These are phyloP conservation scores for Hanseniaspora taiwanica DNA, from an alignment of 805 yeast genomes.

Conservation along the genomic window DNA sequence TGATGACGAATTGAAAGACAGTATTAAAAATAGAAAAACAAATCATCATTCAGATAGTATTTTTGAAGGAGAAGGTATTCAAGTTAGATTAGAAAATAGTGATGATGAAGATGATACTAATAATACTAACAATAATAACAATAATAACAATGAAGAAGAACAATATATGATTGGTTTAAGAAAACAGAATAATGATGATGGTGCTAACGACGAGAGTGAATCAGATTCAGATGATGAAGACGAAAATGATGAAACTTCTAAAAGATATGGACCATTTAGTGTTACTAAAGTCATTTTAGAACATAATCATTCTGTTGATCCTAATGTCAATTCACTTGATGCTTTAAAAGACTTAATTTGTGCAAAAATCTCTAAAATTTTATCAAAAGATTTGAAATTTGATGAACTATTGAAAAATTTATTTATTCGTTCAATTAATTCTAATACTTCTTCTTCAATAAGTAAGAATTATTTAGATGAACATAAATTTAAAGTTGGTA, in stretches of 20 bases:
- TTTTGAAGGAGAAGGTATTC: neutral
- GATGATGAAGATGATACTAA: slow-evolving; percentile 1
- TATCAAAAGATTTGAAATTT: slow-evolving; percentile 23
- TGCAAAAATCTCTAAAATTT: slow-evolving; percentile 21
- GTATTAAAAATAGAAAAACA: neutral
- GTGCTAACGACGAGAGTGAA: neutral
- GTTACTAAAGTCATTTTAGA: slow-evolving; percentile 24
- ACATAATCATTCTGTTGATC: slow-evolving; percentile 23
- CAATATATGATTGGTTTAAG: neutral
- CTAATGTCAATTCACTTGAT: slow-evolving; percentile 13
- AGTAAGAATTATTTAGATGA: neutral
- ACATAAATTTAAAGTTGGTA: slow-evolving; percentile 18
- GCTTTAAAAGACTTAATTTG: slow-evolving; percentile 18
- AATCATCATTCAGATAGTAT: neutral
- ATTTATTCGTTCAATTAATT: slow-evolving; percentile 19
- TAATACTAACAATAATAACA: neutral
- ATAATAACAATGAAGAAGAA: neutral
- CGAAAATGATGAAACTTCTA: neutral
- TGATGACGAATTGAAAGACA: too few relatives aligned
- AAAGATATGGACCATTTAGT: slow-evolving; percentile 19
- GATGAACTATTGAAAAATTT: slow-evolving; percentile 20
- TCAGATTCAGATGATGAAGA: neutral
- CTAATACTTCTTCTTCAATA: neutral
- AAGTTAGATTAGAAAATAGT: slow-evolving; percentile 7
- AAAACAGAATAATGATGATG: neutral